A percentile compares a stretch with the other conserved stretches of the same genome.
Evolutionary conservation across 169 alveolate genomes (phyloP).

Genomic region (Miamiensis avidus): DNA sequence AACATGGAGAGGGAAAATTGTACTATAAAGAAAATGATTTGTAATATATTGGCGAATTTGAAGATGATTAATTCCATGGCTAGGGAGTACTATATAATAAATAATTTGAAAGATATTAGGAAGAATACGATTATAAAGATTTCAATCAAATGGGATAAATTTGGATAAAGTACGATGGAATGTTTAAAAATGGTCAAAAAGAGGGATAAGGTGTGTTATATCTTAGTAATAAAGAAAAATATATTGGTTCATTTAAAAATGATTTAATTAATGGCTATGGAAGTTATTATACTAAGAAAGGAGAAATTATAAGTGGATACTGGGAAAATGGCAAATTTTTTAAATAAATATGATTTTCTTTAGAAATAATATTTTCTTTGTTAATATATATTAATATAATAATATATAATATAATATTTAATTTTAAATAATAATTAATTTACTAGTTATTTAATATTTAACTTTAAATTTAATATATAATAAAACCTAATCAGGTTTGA

Average conservation of each 20-base stretch:
- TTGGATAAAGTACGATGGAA: neutral
- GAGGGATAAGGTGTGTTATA: neutral
- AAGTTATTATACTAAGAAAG: neutral
- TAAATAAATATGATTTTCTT: neutral
- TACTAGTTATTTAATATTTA: no score
- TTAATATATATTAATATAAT: no score
- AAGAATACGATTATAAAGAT: no score
- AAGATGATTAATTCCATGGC: neutral
- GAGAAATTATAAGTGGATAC: neutral
- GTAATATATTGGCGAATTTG: neutral
- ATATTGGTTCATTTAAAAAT: neutral
- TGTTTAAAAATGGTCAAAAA: neutral
- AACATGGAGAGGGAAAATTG: neutral
- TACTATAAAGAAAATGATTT: neutral
- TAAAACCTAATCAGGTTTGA: no score
- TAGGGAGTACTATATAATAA: neutral
- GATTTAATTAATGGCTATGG: neutral
- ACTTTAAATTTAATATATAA: no score
- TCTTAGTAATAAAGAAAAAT: neutral
- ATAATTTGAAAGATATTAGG: neutral
- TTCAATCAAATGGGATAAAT: neutral
- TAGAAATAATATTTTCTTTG: neutral
- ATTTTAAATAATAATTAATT: no score
- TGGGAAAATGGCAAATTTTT: neutral
- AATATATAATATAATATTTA: no score